phyloP scores from a whole-genome alignment of 2,329 filamentous ascomycete species.

The Venturia aucupariae region DNA sequence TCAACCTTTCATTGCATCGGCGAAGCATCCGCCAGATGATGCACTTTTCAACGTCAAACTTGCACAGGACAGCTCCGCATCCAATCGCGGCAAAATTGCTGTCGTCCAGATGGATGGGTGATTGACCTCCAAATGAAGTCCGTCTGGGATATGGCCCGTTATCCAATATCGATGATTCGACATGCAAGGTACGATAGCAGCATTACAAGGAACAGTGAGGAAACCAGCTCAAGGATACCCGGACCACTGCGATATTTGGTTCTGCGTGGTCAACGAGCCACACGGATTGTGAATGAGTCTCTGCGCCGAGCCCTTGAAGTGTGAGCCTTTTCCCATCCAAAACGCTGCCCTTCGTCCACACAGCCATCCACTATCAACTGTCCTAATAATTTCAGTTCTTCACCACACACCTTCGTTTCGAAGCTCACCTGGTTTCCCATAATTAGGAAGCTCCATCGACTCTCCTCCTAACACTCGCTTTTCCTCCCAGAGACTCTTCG shows the following conservation, averaged over 20 bases:
- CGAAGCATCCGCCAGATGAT: neutral
- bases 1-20: neutral
- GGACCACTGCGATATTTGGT: neutral
- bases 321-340: neutral
- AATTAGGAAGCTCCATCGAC: neutral
- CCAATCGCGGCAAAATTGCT: neutral
- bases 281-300: neutral
- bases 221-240: neutral
- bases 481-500: neutral
- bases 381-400: neutral
- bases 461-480: neutral
- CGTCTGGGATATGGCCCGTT: neutral
- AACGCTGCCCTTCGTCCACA: neutral
- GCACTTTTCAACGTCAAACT: slow-evolving; percentile 4
- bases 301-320: slow-evolving; percentile 5
- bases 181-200: neutral
- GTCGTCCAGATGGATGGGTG: neutral
- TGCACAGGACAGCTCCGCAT: neutral
- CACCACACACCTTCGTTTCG: slow-evolving; percentile 2
- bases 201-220: neutral
- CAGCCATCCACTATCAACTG: neutral
- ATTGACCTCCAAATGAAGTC: neutral
- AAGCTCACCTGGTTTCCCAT: neutral
- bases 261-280: neutral
- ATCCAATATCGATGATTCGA: neutral